A percentile compares a stretch with the other conserved stretches of the same genome.
phyloP scores from a whole-genome alignment of 2,329 filamentous ascomycete species.

The Fusarium virguliforme region DNA sequence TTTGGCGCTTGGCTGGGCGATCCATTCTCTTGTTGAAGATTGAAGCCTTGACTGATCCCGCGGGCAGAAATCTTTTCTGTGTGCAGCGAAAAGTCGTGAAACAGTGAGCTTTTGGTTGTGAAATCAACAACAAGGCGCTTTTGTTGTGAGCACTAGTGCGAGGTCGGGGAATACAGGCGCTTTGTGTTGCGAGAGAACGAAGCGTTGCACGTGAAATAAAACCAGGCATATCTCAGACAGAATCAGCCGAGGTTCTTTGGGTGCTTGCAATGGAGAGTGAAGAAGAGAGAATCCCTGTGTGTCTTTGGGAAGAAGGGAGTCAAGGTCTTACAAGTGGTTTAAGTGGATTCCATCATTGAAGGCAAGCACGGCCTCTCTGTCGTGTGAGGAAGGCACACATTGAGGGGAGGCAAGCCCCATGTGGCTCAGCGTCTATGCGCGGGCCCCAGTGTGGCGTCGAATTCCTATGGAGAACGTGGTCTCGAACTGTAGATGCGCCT shows the following conservation, averaged over 20 bases:
- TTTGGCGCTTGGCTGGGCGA: slow-evolving; percentile 53
- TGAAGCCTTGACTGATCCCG: background rate
- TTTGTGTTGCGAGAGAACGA: slow-evolving; percentile 18
- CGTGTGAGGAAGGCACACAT: background rate
- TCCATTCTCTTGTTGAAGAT: slow-evolving; percentile 49
- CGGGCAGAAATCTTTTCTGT: background rate
- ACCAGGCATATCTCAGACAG: slow-evolving; percentile 5
- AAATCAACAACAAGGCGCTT: background rate
- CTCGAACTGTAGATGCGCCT: slow-evolving; percentile 43
- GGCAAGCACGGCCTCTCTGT: slow-evolving; percentile 7
- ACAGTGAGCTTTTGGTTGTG: background rate
- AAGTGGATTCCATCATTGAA: background rate
- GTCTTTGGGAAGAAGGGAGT: background rate
- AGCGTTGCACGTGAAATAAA: slow-evolving; percentile 6
- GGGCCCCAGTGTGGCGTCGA: slow-evolving; percentile 36
- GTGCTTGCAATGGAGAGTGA: background rate
- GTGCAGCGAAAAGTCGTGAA: background rate
- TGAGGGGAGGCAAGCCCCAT: slow-evolving; percentile 25
- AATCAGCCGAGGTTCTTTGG: background rate
- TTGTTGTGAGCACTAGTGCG: slow-evolving; percentile 19
- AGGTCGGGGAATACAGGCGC: slow-evolving; percentile 37
- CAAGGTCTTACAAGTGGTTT: background rate
- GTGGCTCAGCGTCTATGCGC: slow-evolving; percentile 37
- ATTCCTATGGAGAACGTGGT: slow-evolving; percentile 44
- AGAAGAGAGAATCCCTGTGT: background rate